Base-by-base conservation (phyloP, 352 stramenopile species). In the Globisporangium ultimum region DNA sequence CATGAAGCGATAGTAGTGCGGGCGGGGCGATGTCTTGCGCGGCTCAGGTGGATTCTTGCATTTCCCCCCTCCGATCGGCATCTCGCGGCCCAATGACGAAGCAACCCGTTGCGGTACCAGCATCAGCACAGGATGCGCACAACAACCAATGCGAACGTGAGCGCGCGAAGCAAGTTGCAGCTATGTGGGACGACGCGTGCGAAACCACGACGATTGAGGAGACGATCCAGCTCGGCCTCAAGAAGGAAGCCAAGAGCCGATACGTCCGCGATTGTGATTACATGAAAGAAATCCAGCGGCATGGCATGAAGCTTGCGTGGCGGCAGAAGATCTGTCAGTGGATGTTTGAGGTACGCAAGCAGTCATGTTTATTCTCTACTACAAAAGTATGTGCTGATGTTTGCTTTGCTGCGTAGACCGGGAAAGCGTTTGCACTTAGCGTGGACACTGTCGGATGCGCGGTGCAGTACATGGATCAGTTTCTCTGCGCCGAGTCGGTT, bases 391-490 rank as follows among this genome's bases (percentile, higher is more conserved):
- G n/a, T n/a, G n/a, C n/a, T n/a, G n/a, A n/a, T n/a, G n/a, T n/a
- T n/a, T n/a, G n/a, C n/a, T n/a, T n/a, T 53, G 40, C 5, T 11
- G 2, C 36, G 36, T 12, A 89, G 72, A 90, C 80, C 0, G 75
- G 78, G 21, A 75, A 82, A 46, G 76, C 85, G 57, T 91, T 93
- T 55, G 77, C 88, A 49, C 67, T 93, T 55, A 74, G 74, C 18
- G 74, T 80, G 54, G 80, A 93, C 60, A 73, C 76, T 11, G 74
- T 89, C 12, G 80, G 58, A 43, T 76, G 68, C 22, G 78, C 79
- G 18, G 73, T 91, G 47, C 74, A 87, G 64, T 89, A 79, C 57
- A 71, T 93, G 61, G 83, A 93, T 60, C 70, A 85, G 58, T 91
- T 87, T 60, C 65, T 93, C 7, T 82, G 71, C 28, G 56, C 64